These are phyloP conservation scores for Globisporangium okanoganense DNA, from an alignment of 352 stramenopile genomes.

Conservation along the genomic window DNA sequence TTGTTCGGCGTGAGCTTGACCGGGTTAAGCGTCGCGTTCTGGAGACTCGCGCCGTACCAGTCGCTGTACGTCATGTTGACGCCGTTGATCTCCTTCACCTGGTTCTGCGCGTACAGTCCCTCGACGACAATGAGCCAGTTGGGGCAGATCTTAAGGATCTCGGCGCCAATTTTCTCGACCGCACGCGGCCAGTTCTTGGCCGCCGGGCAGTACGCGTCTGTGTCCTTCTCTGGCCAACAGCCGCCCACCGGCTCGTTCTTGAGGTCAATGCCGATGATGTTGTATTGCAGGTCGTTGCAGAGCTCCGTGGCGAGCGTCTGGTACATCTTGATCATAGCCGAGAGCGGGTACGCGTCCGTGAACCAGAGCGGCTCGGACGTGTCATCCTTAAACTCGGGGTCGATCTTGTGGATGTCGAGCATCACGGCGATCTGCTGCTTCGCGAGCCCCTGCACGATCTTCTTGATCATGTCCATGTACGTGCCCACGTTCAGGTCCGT, in stretches of 20 bases:
- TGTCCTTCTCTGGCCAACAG: constrained; percentile 64
- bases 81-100: constrained; percentile 45
- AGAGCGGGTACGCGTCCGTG: constrained; percentile 48
- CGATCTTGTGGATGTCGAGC: constrained; percentile 84
- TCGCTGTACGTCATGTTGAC: constrained; percentile 72
- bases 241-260: constrained; percentile 78
- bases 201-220: constrained; percentile 44
- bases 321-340: constrained; percentile 63
- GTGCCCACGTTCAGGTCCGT: constrained; percentile 63
- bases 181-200: constrained; percentile 70
- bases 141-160: constrained; percentile 62
- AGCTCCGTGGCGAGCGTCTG: constrained; percentile 61
- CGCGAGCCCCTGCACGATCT: constrained; percentile 73
- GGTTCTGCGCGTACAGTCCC: constrained; percentile 46
- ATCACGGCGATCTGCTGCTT: constrained; percentile 80
- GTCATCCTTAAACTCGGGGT: constrained; percentile 62
- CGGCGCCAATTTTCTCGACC: constrained; percentile 55
- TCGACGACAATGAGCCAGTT: constrained; percentile 80
- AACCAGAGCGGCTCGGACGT: constrained; percentile 79
- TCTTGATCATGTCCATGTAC: constrained; percentile 86
- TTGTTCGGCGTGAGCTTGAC: constrained; percentile 49
- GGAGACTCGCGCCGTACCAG: constrained; percentile 80
- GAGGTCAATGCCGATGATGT: constrained; percentile 80
- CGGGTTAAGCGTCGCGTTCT: constrained; percentile 69
- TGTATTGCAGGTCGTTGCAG: constrained; percentile 78